Percentiles rank a stretch among this genome's conserved stretches.
These are phyloP conservation scores for Avena eriantha DNA, from an alignment of 176 grass and related monocot genomes.

Conservation along the genomic window DNA sequence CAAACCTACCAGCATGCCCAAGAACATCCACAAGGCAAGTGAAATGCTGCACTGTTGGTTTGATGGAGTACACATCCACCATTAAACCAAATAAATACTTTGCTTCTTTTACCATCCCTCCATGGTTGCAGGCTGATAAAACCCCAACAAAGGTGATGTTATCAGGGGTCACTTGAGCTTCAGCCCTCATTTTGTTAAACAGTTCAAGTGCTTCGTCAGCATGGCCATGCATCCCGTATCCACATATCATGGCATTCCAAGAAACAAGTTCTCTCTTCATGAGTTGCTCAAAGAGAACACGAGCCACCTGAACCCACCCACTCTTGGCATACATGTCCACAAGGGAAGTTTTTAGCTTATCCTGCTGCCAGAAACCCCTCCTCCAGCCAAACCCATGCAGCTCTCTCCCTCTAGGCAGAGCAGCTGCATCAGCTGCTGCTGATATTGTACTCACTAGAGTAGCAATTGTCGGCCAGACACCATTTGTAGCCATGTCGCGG, in stretches of 20 bases:
- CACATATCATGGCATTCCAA: conserved; percentile 89
- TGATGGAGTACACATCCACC: conserved; percentile 57
- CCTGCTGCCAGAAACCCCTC: conserved; percentile 54
- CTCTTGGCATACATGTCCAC: conserved; percentile 84
- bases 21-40: conserved; percentile 81
- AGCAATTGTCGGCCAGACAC: conserved; percentile 49
- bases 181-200: conserved; percentile 57
- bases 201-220: conserved; percentile 56
- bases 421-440: conserved; percentile 53
- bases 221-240: conserved; percentile 75
- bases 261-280: conserved; percentile 54
- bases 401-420: conserved; percentile 75
- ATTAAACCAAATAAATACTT: conserved; percentile 61
- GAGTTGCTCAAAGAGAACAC: conserved; percentile 66
- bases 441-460: conserved; percentile 69
- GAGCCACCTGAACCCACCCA: conserved; percentile 62
- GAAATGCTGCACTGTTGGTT: conserved; percentile 71
- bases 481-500: conserved; percentile 56
- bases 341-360: conserved; percentile 79
- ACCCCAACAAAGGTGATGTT: conserved; percentile 78
- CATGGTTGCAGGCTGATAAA: conserved; percentile 75
- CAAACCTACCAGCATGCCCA: conserved; percentile 63
- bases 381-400: conserved; percentile 75
- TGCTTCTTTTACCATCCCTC: conserved; percentile 68
- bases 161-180: conserved; percentile 55